A percentile compares a stretch with the other conserved stretches of the same genome.
Conservation (phyloP, 768 basidiomycete genomes). For the Tubosaeta sp. region DNA sequence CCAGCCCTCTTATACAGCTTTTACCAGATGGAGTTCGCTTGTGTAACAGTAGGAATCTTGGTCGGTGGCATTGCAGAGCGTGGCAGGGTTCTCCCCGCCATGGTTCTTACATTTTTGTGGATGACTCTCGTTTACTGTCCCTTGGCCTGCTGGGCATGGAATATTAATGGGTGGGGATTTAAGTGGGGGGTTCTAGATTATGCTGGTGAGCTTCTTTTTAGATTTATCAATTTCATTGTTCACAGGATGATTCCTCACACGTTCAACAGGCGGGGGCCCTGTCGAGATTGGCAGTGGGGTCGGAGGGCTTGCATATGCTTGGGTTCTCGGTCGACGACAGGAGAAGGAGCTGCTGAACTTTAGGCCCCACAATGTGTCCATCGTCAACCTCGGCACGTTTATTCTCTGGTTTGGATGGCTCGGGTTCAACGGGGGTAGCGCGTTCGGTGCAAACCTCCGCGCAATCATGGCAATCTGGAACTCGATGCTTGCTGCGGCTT, state of each 20-base stretch:
- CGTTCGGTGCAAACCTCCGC: slow-evolving; percentile 83
- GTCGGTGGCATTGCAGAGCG: slow-evolving; percentile 85
- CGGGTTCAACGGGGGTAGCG: slow-evolving; percentile 90
- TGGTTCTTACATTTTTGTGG: slow-evolving; percentile 83
- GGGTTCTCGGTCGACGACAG: slow-evolving; percentile 80
- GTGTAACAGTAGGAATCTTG: slow-evolving; percentile 73
- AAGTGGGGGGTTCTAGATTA: slow-evolving; percentile 85
- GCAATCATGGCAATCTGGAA: slow-evolving; percentile 86
- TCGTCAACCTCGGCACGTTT: slow-evolving; percentile 80
- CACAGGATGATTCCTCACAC: neutral
- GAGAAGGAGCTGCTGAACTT: slow-evolving; percentile 73
- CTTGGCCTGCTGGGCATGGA: slow-evolving; percentile 85
- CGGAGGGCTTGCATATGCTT: slow-evolving; percentile 79
- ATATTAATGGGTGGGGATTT: slow-evolving; percentile 76
- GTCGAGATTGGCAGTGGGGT: slow-evolving; percentile 87
- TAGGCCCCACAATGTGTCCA: slow-evolving; percentile 82
- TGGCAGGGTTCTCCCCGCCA: slow-evolving; percentile 74
- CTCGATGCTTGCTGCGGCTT: slow-evolving; percentile 80
- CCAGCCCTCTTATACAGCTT: slow-evolving; percentile 82
- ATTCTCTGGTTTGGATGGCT: slow-evolving; percentile 87
- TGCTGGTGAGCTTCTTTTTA: slow-evolving; percentile 50
- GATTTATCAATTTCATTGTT: slow-evolving; percentile 4
- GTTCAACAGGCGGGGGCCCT: slow-evolving; percentile 65
- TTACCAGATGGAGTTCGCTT: slow-evolving; percentile 85
- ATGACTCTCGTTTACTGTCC: slow-evolving; percentile 85